Evolutionary conservation across 768 basidiomycete genomes (phyloP).

Genomic region (Leccinum barrowsii): DNA sequence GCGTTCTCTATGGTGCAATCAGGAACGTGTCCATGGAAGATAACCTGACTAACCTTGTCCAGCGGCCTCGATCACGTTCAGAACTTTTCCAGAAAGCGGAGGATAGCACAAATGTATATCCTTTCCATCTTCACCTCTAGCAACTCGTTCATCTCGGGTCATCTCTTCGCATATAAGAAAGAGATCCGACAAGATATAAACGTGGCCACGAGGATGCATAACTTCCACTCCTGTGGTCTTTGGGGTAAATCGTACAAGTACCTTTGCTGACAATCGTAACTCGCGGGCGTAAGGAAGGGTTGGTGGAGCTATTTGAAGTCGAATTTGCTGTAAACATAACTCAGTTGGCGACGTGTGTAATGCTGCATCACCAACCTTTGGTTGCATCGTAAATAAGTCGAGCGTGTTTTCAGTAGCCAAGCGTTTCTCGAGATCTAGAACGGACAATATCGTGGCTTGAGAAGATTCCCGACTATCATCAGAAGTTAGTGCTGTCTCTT

Average conservation of each 20-base stretch:
- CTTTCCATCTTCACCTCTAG: constrained; percentile 50
- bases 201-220: constrained; percentile 70
- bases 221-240: constrained; percentile 71
- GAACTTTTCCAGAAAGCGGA: constrained; percentile 90
- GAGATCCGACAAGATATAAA: constrained; percentile 90
- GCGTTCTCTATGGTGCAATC: constrained; percentile 53
- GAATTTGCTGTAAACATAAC: constrained; percentile 61
- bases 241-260: constrained; percentile 74
- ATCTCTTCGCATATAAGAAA: constrained; percentile 90
- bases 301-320: constrained; percentile 85
- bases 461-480: constrained; percentile 48
- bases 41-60: constrained; percentile 49
- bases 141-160: constrained; percentile 56
- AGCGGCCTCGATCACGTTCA: constrained; percentile 61
- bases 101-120: constrained; percentile 96
- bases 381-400: constrained; percentile 94
- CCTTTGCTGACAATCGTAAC: constrained; percentile 69
- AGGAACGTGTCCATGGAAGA: constrained; percentile 7
- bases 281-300: constrained; percentile 73
- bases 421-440: constrained; percentile 77
- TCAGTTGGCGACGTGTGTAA: constrained; percentile 3
- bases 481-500: constrained; percentile 56
- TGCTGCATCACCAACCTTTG: constrained; percentile 55
- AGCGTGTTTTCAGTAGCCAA: constrained; percentile 75
- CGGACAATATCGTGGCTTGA: constrained; percentile 50